Percentiles rank a stretch among this genome's conserved stretches.
Evolutionary conservation across 345 rosid genomes (phyloP).

Genomic region (Psidium guajava): DNA sequence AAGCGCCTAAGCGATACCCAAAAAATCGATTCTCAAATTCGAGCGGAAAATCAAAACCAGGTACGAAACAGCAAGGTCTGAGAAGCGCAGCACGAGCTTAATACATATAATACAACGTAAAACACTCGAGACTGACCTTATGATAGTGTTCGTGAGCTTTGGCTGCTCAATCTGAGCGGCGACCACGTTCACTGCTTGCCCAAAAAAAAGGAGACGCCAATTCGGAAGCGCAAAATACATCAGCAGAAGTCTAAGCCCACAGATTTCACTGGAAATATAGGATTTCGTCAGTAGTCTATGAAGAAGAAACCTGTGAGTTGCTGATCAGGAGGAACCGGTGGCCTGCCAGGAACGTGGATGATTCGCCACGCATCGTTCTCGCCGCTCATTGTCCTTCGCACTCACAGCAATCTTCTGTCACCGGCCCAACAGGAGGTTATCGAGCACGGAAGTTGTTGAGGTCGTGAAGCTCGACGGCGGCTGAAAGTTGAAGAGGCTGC

Average conservation of each 20-base stretch:
- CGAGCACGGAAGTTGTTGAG: background rate
- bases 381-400: background rate
- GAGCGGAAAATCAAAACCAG: background rate
- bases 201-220: background rate
- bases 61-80: background rate
- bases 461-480: background rate
- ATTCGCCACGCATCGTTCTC: constrained; percentile 19
- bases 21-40: background rate
- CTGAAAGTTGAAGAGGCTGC: background rate
- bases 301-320: constrained; percentile 44
- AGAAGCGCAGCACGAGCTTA: background rate
- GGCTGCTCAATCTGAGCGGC: constrained; percentile 65
- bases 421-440: background rate
- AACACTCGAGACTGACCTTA: constrained; percentile 30
- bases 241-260: background rate
- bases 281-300: background rate
- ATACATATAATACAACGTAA: background rate
- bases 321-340: constrained; percentile 29
- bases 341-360: constrained; percentile 46
- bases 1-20: constrained; percentile 25
- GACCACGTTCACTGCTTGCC: constrained; percentile 36
- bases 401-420: background rate
- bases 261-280: background rate
- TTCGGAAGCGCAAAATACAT: background rate
- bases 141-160: constrained; percentile 43